Evolutionary conservation across 2,329 filamentous ascomycete genomes (phyloP).

Genomic region (Fusarium phyllophilum): DNA sequence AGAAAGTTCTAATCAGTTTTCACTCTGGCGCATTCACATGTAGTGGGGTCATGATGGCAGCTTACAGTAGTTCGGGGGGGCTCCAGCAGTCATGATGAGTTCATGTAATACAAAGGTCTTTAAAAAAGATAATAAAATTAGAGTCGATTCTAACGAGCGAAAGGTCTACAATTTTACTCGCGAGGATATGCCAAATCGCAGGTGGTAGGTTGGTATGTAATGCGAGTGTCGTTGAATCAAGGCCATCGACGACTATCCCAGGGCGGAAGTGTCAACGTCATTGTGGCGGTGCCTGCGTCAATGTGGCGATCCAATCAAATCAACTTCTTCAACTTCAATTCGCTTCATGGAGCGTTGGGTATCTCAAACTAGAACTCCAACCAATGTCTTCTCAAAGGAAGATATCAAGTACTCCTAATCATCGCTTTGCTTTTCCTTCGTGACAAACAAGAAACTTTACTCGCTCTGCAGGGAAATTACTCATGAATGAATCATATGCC

Average conservation of each 20-base stretch:
- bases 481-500: background rate
- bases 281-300: conserved; percentile 52
- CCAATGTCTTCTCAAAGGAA: conserved; percentile 14
- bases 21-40: conserved; percentile 11
- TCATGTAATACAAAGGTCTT: background rate
- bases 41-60: conserved; percentile 19
- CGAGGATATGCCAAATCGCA: conserved; percentile 17
- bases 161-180: background rate
- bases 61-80: conserved; percentile 70
- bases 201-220: conserved; percentile 18
- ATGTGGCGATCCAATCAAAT: conserved; percentile 42
- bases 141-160: conserved; percentile 16
- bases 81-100: conserved; percentile 49
- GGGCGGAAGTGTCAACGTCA: conserved; percentile 51
- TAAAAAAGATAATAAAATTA: background rate
- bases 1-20: conserved; percentile 21
- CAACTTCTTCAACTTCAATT: conserved; percentile 8
- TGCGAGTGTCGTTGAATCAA: conserved; percentile 11
- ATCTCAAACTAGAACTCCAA: conserved; percentile 33
- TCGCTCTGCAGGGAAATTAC: background rate
- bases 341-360: conserved; percentile 24
- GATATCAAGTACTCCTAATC: conserved; percentile 4
- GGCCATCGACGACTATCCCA: conserved; percentile 18
- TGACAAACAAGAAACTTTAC: background rate
- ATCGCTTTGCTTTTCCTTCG: conserved; percentile 16